phyloP scores from a whole-genome alignment of 495 filamentous ascomycete genomes.

The Aspergillus saccharolyticus region DNA sequence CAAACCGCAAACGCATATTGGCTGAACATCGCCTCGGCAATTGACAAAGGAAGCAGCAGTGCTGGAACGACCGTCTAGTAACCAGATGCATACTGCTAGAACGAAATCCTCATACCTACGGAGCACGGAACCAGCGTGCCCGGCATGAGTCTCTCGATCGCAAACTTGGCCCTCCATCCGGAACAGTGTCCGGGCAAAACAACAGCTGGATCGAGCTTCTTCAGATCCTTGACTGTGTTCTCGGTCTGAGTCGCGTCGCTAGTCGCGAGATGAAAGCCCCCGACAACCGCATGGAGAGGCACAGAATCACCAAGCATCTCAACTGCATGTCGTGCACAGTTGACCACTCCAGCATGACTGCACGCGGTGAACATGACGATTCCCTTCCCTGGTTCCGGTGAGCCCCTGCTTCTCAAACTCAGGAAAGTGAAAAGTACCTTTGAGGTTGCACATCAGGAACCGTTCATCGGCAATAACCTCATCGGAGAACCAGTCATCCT shows the following conservation, averaged over 20 bases:
- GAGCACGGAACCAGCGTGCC: slow-evolving; percentile 53
- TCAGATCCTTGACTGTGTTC: slow-evolving; percentile 47
- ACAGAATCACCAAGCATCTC: slow-evolving; percentile 30
- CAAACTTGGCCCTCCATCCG: slow-evolving; percentile 58
- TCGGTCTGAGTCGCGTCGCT: slow-evolving; percentile 40
- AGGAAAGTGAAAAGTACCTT: slow-evolving; percentile 31
- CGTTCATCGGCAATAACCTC: slow-evolving; percentile 54
- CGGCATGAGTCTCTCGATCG: slow-evolving; percentile 53
- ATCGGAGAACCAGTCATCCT: slow-evolving; percentile 50
- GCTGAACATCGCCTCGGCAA: too few relatives aligned
- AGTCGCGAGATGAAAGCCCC: slow-evolving; percentile 56
- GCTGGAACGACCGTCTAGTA: too few relatives aligned
- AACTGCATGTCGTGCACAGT: slow-evolving; percentile 48
- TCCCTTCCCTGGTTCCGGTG: slow-evolving; percentile 41
- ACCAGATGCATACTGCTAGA: slow-evolving; percentile 20
- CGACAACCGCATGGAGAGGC: slow-evolving; percentile 53
- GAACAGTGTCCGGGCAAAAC: slow-evolving; percentile 58
- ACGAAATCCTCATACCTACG: slow-evolving; percentile 49
- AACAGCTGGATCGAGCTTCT: slow-evolving; percentile 47
- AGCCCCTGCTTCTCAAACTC: not conserved
- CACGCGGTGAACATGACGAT: slow-evolving; percentile 61
- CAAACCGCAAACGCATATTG: too few relatives aligned
- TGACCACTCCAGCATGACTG: slow-evolving; percentile 57
- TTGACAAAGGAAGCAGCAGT: too few relatives aligned
- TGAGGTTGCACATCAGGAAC: slow-evolving; percentile 54